These are phyloP conservation scores for Bipolaris oryzae DNA, from an alignment of 2,329 filamentous ascomycete genomes.

Conservation along the genomic window DNA sequence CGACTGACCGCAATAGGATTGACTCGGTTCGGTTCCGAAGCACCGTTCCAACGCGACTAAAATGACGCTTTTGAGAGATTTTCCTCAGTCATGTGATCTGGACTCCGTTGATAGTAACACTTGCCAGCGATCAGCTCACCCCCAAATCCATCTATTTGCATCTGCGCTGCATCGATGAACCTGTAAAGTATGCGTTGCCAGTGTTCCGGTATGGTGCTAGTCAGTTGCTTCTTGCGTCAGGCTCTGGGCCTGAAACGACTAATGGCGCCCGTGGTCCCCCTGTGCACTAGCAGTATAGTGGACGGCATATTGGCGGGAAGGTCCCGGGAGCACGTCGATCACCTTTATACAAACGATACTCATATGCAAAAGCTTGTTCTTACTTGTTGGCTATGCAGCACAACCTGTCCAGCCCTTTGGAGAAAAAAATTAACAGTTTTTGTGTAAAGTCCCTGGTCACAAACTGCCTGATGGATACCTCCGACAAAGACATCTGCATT, in stretches of 20 bases:
- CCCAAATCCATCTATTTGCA: neutral
- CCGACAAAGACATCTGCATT: neutral
- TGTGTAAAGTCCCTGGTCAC: neutral
- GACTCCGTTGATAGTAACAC: neutral
- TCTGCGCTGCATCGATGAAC: slow-evolving; percentile 8
- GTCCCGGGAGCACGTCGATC: slow-evolving; percentile 9
- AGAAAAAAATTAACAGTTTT: neutral
- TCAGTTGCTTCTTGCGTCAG: slow-evolving; percentile 9
- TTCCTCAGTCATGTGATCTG: neutral
- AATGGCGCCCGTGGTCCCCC: neutral
- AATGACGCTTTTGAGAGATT: neutral
- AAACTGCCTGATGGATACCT: neutral
- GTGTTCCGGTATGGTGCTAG: slow-evolving; percentile 5
- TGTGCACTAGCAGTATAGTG: neutral
- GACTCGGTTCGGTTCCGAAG: neutral
- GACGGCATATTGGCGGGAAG: slow-evolving; percentile 6
- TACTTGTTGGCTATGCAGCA: neutral
- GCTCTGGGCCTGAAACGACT: slow-evolving; percentile 10
- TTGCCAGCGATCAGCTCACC: neutral
- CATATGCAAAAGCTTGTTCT: slow-evolving; percentile 10
- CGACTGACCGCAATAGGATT: neutral
- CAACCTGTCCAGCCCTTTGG: neutral
- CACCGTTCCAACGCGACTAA: neutral
- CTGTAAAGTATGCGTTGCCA: slow-evolving; percentile 1
- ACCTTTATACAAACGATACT: slow-evolving; percentile 2